phyloP scores from a whole-genome alignment of 2,329 filamentous ascomycete species.

The Colletotrichum melonis region DNA sequence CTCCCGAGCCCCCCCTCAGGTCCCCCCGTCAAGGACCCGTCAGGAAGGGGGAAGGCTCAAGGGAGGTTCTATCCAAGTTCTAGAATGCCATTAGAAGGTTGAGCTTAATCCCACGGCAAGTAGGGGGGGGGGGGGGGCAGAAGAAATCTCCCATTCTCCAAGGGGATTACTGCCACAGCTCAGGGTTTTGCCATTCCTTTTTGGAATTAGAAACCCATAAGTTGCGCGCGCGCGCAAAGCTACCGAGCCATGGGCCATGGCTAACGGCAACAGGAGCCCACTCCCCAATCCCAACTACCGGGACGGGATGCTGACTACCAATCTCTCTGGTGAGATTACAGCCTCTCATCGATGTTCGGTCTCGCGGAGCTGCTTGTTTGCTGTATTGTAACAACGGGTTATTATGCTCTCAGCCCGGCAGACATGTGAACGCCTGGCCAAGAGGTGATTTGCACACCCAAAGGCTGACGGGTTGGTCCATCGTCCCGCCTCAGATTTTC shows the following conservation, averaged over 20 bases:
- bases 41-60: background rate
- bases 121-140: too few species aligned
- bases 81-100: background rate
- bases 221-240: background rate
- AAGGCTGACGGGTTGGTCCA: too few species aligned
- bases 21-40: background rate
- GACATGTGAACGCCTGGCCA: background rate
- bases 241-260: background rate
- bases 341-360: background rate
- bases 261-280: background rate
- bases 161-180: too few species aligned
- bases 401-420: background rate
- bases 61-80: background rate
- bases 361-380: background rate
- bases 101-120: background rate
- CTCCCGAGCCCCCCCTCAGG: background rate
- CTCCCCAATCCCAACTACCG: background rate
- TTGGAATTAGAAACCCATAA: background rate
- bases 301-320: background rate
- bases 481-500: too few species aligned
- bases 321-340: background rate
- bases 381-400: too few species aligned
- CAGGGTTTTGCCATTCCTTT: background rate
- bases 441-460: too few species aligned
- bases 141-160: background rate